Percentiles rank a stretch among this genome's conserved stretches.
Evolutionary conservation across 2,329 filamentous ascomycete genomes (phyloP).

Genomic region (Aspergillus sp.): DNA sequence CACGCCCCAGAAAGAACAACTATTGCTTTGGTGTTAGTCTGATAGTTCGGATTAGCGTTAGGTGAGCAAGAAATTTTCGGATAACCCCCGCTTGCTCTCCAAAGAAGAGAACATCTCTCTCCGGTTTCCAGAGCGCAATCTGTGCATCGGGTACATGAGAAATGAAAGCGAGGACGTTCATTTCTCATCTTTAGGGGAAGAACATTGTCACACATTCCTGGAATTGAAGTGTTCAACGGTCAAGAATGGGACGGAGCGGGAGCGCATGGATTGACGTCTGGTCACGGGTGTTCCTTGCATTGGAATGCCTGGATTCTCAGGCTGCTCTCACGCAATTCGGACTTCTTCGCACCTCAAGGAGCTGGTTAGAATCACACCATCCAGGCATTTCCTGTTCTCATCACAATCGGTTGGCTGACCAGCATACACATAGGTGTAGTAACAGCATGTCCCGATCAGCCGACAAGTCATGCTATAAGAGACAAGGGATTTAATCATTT

Average conservation of each 20-base stretch:
- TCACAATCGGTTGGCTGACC: background rate
- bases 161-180: too few relatives aligned
- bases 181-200: too few relatives aligned
- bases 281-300: background rate
- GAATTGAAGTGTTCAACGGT: background rate
- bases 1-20: background rate
- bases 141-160: too few relatives aligned
- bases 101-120: background rate
- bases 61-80: background rate
- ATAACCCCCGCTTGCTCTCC: background rate
- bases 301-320: slow-evolving; percentile 2
- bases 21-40: background rate
- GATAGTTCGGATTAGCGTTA: background rate
- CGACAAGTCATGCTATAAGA: background rate
- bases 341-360: background rate
- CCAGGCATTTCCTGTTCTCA: background rate
- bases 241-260: too few relatives aligned
- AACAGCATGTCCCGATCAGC: background rate
- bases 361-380: background rate
- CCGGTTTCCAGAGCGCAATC: too few relatives aligned
- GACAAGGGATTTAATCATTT: background rate
- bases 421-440: background rate
- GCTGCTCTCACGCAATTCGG: slow-evolving; percentile 2
- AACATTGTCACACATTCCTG: background rate
- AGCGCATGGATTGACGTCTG: background rate